Evolutionary conservation across 2,329 filamentous ascomycete genomes (phyloP), one percentile per base, ranked within the genome.

Genomic region (Seiridium cupressi): DNA sequence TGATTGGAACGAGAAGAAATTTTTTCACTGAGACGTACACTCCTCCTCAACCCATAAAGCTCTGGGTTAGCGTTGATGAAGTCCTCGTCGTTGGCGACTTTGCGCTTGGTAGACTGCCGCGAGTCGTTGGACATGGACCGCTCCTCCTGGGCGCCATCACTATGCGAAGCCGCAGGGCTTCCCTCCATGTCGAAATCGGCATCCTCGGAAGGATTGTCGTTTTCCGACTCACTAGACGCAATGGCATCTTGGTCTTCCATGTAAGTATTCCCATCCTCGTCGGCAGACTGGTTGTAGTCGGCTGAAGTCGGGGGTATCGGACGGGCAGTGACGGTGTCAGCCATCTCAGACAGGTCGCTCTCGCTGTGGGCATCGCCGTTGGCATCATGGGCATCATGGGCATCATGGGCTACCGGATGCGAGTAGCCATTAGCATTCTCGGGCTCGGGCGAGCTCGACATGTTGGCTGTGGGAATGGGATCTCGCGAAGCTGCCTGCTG

Each of bases 21-120:
- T n/a, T 42, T 59, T 55, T 64, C 55, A 8, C 46, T 63, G 18
- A 64, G 56, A 77, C 90, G 64, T 88, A 95, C 93, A 80, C 95
- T 99, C 79, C 95, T 87, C 68, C 95, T 88, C 66, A 99, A 82
- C 53, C 95, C 95, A 79, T 98, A 99, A 7, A 99, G 82, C 77
- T 97, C 93, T 49, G 95, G 95, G 70, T 99, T 96, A 71, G 92
- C 90, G 69, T 89, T 85, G 68, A 98, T 97, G 71, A 88, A 93
- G 51, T 93, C 89, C 61, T 95, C 91, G 56, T 89, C 87, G 44
- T 85, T 73, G 71, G 82, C 74, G 65, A 82, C 76, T 77, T 91
- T 90, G 76, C 93, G 89, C 81, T 97, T 97, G 62, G 82, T 76
- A 55, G 84, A 84, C 71, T 87, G 84, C 64, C 83, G 84, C 48